A percentile compares a stretch with the other conserved stretches of the same genome.
phyloP scores from a whole-genome alignment of 208 protist species.

The Acanthamoeba culbertsoni region DNA sequence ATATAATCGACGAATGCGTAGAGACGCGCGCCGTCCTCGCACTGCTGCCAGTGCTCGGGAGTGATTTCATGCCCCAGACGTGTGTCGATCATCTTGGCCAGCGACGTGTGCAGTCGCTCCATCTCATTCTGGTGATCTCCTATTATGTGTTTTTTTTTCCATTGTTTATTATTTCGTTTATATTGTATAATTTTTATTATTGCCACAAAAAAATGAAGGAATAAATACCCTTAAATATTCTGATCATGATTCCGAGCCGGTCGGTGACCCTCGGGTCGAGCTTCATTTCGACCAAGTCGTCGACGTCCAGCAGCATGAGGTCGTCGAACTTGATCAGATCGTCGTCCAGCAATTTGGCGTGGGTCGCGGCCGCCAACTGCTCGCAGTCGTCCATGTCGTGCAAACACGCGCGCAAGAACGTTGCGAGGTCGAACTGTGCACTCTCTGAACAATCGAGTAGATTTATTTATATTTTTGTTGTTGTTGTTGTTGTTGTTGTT shows the following conservation, averaged over 20 bases:
- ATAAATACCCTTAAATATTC: not conserved
- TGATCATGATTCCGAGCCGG: not conserved
- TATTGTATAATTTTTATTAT: too few species aligned
- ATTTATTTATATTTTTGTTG: too few species aligned
- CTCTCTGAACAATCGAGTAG: not conserved
- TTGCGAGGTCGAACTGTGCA: not conserved
- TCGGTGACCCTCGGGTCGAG: not conserved
- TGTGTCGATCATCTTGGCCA: not conserved
- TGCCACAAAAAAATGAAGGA: not conserved
- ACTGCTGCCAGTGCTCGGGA: not conserved
- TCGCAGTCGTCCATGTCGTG: not conserved
- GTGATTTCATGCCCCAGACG: not conserved
- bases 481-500: too few species aligned
- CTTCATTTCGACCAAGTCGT: not conserved
- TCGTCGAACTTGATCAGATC: slow-evolving; percentile 18
- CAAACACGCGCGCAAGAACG: not conserved
- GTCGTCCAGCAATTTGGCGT: not conserved
- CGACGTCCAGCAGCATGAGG: not conserved
- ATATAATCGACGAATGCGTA: not conserved
- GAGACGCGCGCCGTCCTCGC: not conserved
- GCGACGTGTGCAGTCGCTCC: not conserved
- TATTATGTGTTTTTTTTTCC: too few species aligned
- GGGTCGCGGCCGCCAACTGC: not conserved
- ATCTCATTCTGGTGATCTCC: not conserved
- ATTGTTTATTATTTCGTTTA: too few species aligned